Base-by-base conservation (phyloP, 2,329 filamentous ascomycete species). In the Diplodia seriata region DNA sequence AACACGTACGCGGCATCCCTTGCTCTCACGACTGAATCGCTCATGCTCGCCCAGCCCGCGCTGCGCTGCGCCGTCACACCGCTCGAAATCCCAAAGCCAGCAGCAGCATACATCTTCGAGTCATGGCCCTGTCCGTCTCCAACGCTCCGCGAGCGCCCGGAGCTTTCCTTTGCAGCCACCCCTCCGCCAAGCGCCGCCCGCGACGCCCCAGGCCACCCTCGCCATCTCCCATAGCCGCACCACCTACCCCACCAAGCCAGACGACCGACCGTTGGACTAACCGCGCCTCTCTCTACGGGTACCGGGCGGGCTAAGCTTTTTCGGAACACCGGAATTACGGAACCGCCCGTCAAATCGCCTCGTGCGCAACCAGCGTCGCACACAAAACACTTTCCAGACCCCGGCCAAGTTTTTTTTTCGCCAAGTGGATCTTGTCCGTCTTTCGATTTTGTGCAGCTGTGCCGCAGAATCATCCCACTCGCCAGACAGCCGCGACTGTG, bases 1-100 rank as follows among this genome's bases (percentile, higher is more conserved):
- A 67, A 54, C 64, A 75, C 75, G 77, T 79, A 78, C 71, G 56
- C 66, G 54, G 20, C 18, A 15, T 7, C 43, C 59, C 29, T 29
- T 18, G 14, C 18, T 29, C 43, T 15, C 29, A 9, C 47, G 29
- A 7, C 43, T n/a, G 47, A 33, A 49, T 33, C 33, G 26, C 47
- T 63, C 33, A 51, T 38, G 23, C 18, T n/a, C n/a, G 47, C 31
- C 59, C 47, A 63, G 59, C 14, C 33, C 18, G 18, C n/a, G 40
- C 29, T 23, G 23, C 57, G 38, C 43, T 20, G 57, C 15, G 4
- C 29, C 59, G 59, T 63, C 59, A 63, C 59, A 63, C 59, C 59
- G 47, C 57, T 62, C 38, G 56, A 15, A 20, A 49, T 62, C 12
- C 26, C 9, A 23, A 40, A 59, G 56, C 40, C 26, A 62, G 38